Base-by-base conservation (phyloP, 768 basidiomycete genomes). In the Cystobasidium ongulense region DNA sequence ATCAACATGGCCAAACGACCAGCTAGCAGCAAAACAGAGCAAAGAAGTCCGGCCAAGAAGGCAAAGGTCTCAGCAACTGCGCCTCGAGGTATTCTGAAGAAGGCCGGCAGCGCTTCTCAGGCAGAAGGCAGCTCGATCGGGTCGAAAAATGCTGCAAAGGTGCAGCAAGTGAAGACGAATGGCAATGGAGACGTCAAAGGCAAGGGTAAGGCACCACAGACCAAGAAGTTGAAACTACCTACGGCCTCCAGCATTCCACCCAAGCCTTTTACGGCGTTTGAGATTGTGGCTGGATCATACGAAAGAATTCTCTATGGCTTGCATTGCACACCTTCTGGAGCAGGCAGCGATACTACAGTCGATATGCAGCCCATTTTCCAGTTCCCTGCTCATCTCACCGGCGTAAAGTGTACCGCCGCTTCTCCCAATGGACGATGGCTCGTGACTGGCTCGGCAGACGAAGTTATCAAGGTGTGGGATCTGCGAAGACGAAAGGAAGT, bases 391-490 rank as follows among this genome's bases (percentile, higher is more conserved):
- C 96, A 99, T 80, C 87, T 95, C 53, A 92, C 91, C 1, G 92
- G 88, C 78, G 89, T 99, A 74, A 93, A 94, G 79, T 87, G 91
- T 13, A 89, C 94, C 35, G 89, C 92, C 1, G 90, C 91, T 0
- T 90, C 90, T 0, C 23, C 46, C 7, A 61, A 72, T 39, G 39
- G 65, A 23, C 31, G n/a, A 27, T 72, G 23, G 53, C 41, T 25
- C 50, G 74, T 2, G 23, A 92, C 90, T 0, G 96, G 93, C 7
- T 92, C 91, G 76, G 86, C 90, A n/a, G 96, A 99, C 80, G 96
- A 98, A 81, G 90, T 94, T 62, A 83, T 98, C 78, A 97, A 97
- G 81, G 88, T 99, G 10, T 99, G 96, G 96, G 93, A 98, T 83
- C 81, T 99, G 74, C 85, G 88, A 67, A 84, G 93, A 79, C 84